Percentiles rank a stretch among this genome's conserved stretches.
Conservation (phyloP, 352 stramenopile genomes). For the Globisporangium recalcitrans region DNA sequence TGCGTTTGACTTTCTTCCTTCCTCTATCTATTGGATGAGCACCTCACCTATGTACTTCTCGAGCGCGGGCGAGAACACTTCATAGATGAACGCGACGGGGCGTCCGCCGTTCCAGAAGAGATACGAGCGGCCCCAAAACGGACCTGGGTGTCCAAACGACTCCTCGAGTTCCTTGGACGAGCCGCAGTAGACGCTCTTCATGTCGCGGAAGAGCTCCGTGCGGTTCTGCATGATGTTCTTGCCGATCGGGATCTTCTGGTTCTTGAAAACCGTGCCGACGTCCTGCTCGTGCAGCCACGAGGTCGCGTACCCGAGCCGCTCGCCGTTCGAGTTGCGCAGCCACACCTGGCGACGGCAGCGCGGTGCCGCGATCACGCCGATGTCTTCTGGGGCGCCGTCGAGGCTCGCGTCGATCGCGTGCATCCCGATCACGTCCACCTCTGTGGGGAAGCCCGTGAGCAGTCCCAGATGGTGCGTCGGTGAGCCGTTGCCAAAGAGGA, state of each 20-base stretch:
- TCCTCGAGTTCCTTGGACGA: slow-evolving; percentile 44
- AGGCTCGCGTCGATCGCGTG: slow-evolving; percentile 32
- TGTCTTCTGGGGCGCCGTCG: slow-evolving; percentile 40
- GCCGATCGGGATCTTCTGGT: slow-evolving; percentile 79
- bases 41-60: slow-evolving; percentile 79
- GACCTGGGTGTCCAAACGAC: slow-evolving; percentile 56
- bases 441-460: slow-evolving; percentile 61
- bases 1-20: no score
- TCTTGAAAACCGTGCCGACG: slow-evolving; percentile 69
- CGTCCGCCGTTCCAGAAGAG: slow-evolving; percentile 79
- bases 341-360: slow-evolving; percentile 73
- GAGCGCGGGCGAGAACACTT: slow-evolving; percentile 79
- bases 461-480: slow-evolving; percentile 78
- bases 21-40: slow-evolving; percentile 20
- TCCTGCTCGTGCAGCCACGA: slow-evolving; percentile 70
- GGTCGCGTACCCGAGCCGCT: slow-evolving; percentile 76
- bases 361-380: slow-evolving; percentile 45
- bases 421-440: slow-evolving; percentile 78
- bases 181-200: slow-evolving; percentile 77
- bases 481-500: slow-evolving; percentile 81
- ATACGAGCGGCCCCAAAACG: slow-evolving; percentile 84
- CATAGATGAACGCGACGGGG: slow-evolving; percentile 84
- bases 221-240: slow-evolving; percentile 79
- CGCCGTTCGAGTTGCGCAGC: slow-evolving; percentile 59
- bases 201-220: slow-evolving; percentile 83